Evolutionary conservation across 2,329 filamentous ascomycete species (phyloP).

Genomic region (Tolypocladium sp.): DNA sequence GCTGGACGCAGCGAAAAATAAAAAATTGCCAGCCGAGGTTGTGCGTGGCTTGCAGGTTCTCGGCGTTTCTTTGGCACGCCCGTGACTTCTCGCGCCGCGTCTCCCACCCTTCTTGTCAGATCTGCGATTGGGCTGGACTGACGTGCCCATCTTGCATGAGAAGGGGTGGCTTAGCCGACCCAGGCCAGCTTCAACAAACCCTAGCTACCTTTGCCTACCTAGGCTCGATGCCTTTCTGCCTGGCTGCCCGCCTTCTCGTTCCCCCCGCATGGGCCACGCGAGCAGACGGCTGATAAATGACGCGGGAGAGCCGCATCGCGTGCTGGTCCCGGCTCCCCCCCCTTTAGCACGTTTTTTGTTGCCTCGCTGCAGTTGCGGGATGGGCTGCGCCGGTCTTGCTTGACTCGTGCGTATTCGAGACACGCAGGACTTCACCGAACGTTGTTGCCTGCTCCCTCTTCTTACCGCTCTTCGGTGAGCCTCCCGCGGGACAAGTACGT

Average conservation of each 20-base stretch:
- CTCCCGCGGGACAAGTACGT: too few species aligned
- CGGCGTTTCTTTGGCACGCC: neutral
- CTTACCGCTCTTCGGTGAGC: neutral
- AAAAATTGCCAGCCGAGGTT: too few species aligned
- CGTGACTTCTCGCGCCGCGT: neutral
- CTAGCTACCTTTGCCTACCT: neutral
- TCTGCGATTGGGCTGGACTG: neutral
- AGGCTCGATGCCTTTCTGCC: neutral
- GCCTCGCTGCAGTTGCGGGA: neutral
- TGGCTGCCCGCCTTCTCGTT: neutral
- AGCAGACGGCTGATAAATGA: neutral
- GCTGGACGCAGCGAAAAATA: neutral
- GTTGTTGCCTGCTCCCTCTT: neutral
- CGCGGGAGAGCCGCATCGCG: neutral
- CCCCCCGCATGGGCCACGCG: neutral
- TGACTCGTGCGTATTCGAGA: neutral
- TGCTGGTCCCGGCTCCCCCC: neutral
- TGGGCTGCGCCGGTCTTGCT: neutral
- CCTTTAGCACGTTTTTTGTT: neutral
- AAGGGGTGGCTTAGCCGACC: neutral
- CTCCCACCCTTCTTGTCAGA: neutral
- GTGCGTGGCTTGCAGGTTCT: neutral
- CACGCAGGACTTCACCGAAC: neutral
- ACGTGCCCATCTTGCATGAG: neutral
- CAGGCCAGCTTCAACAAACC: neutral